Evolutionary conservation across 768 basidiomycete species (phyloP), one percentile per base, ranked within the genome.

Genomic region (Trichaptum fuscoviolaceum): DNA sequence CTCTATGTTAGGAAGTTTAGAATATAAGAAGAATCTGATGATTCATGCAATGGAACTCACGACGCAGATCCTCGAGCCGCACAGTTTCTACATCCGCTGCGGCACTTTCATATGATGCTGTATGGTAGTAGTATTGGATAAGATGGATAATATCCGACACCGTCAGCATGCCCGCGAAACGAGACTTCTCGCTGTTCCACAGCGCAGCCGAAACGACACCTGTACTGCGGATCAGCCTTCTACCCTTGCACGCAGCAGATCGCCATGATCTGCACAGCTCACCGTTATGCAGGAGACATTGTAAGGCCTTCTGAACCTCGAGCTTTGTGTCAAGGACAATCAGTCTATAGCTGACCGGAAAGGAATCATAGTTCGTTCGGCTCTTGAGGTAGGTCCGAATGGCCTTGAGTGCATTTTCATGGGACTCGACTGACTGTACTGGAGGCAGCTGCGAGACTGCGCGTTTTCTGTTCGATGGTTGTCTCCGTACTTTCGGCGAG

Each of bases 91-190:
- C 96, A 71, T 99, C 95, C 12, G 89, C 85, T 0, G 90, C 86
- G 6, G 95, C 96, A 64, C 86, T 87, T 71, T 95, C 95, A 42
- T 88, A 88, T 35, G 91, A 88, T 1, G 85, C 80, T 15, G 90
- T 93, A 61, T 89, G 87, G 77, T 98, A 97, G 77, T 98, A 99
- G 80, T 96, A 97, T 73, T 99, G 97, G 70, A 99, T 99, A 70
- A 99, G 87, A 76, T 99, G 97, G 66, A 99, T 98, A 76, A 99
- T 95, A 77, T 99, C 97, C 66, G 95, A 86, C n/a, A 99, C 94
- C 9, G 97, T 99, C 73, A 99, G 91, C 96, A 99, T 99, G 67
- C 97, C 97, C 9, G 94, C 93, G 73, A 99, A 99, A 57, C 83
- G 87, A 5, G 93, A 96, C 67, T 86, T 87, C 69, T 95, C 92